Percentiles rank a stretch among this genome's conserved stretches.
Conservation (phyloP, 306 rosid species). For the Mimosa pudica region DNA sequence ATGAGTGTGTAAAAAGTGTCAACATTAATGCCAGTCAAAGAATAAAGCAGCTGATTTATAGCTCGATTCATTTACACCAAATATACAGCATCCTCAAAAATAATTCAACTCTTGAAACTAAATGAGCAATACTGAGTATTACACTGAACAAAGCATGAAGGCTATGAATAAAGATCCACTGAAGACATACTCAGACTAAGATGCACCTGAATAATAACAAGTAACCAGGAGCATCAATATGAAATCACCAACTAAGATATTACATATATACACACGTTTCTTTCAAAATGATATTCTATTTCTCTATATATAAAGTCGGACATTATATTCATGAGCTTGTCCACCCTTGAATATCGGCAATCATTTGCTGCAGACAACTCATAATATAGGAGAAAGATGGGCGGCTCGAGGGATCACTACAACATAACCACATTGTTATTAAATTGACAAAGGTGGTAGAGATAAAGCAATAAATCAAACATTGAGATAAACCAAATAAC, state of each 20-base stretch:
- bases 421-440: constrained; percentile 33
- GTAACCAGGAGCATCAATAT: constrained; percentile 5
- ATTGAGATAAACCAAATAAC: not conserved
- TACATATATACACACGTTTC: not conserved
- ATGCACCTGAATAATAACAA: constrained; percentile 7
- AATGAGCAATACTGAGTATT: not conserved
- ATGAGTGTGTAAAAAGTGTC: not conserved
- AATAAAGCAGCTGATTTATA: not conserved
- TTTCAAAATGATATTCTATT: constrained; percentile 23
- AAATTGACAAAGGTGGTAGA: not conserved
- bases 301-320: constrained; percentile 36
- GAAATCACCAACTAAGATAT: not conserved
- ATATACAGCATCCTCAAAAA: constrained; percentile 17
- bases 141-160: constrained; percentile 4
- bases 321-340: constrained; percentile 45
- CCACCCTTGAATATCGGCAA: constrained; percentile 42
- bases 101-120: not conserved
- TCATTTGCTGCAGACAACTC: constrained; percentile 76
- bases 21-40: not conserved
- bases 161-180: constrained; percentile 17
- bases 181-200: not conserved
- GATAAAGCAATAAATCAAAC: not conserved
- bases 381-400: constrained; percentile 75
- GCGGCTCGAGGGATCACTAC: constrained; percentile 80
- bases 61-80: constrained; percentile 15